phyloP scores from a whole-genome alignment of 2,329 filamentous ascomycete genomes.

The Juglanconis oblonga region DNA sequence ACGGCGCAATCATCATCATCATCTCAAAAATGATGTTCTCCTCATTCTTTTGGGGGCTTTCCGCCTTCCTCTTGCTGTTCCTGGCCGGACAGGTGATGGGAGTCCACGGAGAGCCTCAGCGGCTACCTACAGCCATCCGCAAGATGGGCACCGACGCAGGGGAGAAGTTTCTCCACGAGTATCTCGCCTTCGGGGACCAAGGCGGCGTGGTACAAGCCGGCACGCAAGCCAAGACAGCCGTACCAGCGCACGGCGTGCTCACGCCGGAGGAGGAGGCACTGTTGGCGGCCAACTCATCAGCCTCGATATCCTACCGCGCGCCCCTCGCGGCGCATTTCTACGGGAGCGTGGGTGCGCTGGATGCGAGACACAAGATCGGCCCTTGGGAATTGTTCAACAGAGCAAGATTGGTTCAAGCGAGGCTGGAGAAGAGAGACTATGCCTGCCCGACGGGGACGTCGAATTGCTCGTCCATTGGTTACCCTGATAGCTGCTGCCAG shows the following conservation, averaged over 20 bases:
- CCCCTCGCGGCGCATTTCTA: constrained; percentile 50
- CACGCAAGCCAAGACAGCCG: constrained; percentile 14
- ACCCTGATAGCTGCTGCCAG: constrained; percentile 70
- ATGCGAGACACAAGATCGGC: not conserved
- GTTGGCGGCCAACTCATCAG: constrained; percentile 30
- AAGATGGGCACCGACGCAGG: constrained; percentile 70
- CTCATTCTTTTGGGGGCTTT: constrained; percentile 35
- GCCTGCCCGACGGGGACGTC: constrained; percentile 65
- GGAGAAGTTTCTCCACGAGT: constrained; percentile 72
- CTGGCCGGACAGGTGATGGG: constrained; percentile 37
- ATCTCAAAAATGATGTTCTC: constrained; percentile 35
- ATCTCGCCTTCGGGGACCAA: constrained; percentile 49
- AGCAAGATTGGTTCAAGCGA: constrained; percentile 43
- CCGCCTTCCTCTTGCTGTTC: constrained; percentile 45
- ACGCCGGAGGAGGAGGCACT: constrained; percentile 27
- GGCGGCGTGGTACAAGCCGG: constrained; percentile 21
- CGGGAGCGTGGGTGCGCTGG: constrained; percentile 10
- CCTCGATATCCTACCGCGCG: constrained; percentile 39
- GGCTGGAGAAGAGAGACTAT: constrained; percentile 57
- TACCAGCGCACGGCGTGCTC: constrained; percentile 12
- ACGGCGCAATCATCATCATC: no score
- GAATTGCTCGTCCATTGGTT: constrained; percentile 61
- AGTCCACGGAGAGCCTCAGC: constrained; percentile 25
- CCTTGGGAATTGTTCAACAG: constrained; percentile 36
- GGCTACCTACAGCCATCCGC: constrained; percentile 59